phyloP scores from a whole-genome alignment of 129 eudicot genomes.

The Erigeron canadensis region DNA sequence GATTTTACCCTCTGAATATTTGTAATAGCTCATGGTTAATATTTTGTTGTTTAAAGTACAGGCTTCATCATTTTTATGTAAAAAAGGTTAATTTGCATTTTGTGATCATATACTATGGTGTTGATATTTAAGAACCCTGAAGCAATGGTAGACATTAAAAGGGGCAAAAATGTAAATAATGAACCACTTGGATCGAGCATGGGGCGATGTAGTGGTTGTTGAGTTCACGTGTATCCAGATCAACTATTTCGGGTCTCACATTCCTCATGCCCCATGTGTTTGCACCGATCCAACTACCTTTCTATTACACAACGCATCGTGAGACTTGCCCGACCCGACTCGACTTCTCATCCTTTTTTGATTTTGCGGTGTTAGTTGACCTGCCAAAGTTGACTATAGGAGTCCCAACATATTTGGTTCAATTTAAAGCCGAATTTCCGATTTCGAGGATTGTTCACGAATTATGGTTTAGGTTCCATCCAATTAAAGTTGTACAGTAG shows the following conservation, averaged over 20 bases:
- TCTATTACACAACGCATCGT: conserved; percentile 9
- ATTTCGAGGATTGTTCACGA: too few relatives aligned
- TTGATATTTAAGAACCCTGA: not conserved
- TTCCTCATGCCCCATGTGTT: conserved; percentile 42
- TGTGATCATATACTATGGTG: not conserved
- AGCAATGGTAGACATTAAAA: not conserved
- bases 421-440: not conserved
- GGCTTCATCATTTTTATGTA: too few relatives aligned
- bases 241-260: conserved; percentile 22
- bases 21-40: too few relatives aligned
- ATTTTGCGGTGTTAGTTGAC: conserved; percentile 14
- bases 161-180: conserved; percentile 14
- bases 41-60: too few relatives aligned
- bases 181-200: conserved; percentile 22
- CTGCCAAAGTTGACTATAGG: not conserved
- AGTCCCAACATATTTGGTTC: not conserved
- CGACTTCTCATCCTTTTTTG: not conserved
- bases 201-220: conserved; percentile 31
- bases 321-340: conserved; percentile 38
- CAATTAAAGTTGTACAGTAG: too few relatives aligned
- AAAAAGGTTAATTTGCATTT: too few relatives aligned
- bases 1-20: too few relatives aligned
- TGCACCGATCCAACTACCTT: conserved; percentile 32
- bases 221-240: conserved; percentile 40
- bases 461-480: too few relatives aligned